Conservation (phyloP, 2,329 filamentous ascomycete genomes). For the Chaetomium sp. region DNA sequence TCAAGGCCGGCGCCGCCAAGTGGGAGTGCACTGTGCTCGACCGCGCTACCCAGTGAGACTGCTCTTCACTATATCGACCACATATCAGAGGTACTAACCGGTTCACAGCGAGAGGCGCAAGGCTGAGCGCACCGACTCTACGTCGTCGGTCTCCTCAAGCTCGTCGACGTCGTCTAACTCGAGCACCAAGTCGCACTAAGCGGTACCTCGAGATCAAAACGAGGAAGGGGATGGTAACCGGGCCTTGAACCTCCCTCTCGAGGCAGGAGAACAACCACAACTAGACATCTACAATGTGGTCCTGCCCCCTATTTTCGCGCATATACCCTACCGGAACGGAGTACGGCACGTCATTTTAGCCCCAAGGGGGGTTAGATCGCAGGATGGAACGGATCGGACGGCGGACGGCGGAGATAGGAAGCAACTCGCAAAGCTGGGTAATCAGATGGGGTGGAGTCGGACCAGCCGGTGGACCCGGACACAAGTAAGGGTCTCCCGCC, state of each 20-base stretch:
- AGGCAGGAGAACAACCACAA: not conserved
- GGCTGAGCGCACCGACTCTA: slow-evolving; percentile 29
- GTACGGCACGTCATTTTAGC: slow-evolving; percentile 16
- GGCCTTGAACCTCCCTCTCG: not conserved
- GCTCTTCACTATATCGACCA: not conserved
- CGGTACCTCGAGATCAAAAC: not conserved
- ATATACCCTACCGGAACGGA: slow-evolving; percentile 22
- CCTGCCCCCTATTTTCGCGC: slow-evolving; percentile 6
- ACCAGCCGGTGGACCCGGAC: slow-evolving; percentile 11
- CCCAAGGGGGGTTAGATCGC: slow-evolving; percentile 7
- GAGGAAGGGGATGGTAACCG: not conserved
- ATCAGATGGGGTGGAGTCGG: slow-evolving; percentile 18
- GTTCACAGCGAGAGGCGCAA: slow-evolving; percentile 34
- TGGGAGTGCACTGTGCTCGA: slow-evolving; percentile 49
- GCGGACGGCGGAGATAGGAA: not conserved
- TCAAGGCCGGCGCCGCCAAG: slow-evolving; percentile 47
- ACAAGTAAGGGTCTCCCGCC: not conserved
- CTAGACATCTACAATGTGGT: not conserved
- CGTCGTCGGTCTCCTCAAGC: slow-evolving; percentile 25
- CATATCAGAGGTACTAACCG: slow-evolving; percentile 21
- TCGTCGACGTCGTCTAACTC: slow-evolving; percentile 22
- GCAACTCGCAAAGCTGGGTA: not conserved
- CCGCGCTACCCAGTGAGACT: slow-evolving; percentile 48
- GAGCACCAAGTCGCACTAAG: slow-evolving; percentile 29
- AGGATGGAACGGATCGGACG: slow-evolving; percentile 17